Evolutionary conservation across 2,329 filamentous ascomycete genomes (phyloP).

Genomic region (Diatrype stigma): DNA sequence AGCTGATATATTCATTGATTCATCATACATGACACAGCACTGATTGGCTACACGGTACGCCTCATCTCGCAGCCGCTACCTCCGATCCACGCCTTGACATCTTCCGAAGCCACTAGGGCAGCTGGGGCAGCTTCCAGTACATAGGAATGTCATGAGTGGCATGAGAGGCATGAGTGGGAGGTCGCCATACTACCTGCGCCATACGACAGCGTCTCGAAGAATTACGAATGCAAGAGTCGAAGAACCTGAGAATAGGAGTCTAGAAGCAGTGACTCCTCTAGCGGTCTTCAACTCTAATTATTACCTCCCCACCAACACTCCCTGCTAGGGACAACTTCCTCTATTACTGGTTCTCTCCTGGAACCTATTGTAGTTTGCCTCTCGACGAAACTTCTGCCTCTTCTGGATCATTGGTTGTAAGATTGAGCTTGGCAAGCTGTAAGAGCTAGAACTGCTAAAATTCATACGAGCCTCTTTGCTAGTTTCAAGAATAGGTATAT

Average conservation of each 20-base stretch:
- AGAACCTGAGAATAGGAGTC: neutral
- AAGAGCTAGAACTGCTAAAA: neutral
- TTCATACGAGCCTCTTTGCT: neutral
- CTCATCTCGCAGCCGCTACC: neutral
- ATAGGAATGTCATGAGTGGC: no score
- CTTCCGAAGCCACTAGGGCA: slow-evolving; percentile 1
- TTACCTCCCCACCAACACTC: neutral
- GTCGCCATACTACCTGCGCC: slow-evolving; percentile 13
- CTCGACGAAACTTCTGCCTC: neutral
- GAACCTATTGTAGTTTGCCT: neutral
- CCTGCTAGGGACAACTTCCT: no score
- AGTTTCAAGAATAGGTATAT: no score
- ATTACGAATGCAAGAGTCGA: no score
- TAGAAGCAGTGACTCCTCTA: neutral
- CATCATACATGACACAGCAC: neutral
- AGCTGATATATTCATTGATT: neutral
- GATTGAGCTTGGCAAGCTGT: neutral
- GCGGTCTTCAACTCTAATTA: neutral
- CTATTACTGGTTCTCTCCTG: neutral
- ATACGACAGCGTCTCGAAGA: no score
- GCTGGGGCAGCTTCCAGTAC: no score
- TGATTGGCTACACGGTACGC: neutral
- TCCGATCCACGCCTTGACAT: neutral
- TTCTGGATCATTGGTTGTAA: neutral
- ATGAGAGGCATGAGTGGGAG: no score